These are phyloP conservation scores for Tulasnella sp. DNA, from an alignment of 768 basidiomycete genomes.

Conservation along the genomic window DNA sequence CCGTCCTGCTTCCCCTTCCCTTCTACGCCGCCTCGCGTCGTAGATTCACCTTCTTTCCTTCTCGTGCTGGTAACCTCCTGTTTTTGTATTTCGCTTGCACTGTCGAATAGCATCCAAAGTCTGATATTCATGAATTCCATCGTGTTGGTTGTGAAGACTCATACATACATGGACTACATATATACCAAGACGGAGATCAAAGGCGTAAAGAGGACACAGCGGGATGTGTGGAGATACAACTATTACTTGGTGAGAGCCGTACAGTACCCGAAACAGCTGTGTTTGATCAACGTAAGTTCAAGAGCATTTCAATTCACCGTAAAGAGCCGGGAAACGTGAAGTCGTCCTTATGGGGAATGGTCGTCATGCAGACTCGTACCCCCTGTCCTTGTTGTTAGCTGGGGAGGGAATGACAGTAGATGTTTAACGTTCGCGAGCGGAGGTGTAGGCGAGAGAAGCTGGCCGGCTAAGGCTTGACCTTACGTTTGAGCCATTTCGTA, in stretches of 20 bases:
- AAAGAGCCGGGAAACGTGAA: neutral
- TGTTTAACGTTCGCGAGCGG: constrained; percentile 7
- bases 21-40: neutral
- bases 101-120: neutral
- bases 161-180: constrained; percentile 1
- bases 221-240: neutral
- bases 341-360: neutral
- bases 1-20: neutral
- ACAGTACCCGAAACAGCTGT: neutral
- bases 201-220: no score
- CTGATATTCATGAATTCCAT: neutral
- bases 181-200: neutral
- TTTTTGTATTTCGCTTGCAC: neutral
- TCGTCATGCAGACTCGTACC: neutral
- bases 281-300: neutral
- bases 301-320: neutral
- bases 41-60: neutral
- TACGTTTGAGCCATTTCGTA: constrained; percentile 12
- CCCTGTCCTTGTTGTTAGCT: no score
- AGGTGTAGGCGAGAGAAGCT: neutral
- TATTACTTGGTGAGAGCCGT: neutral
- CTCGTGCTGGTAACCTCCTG: neutral
- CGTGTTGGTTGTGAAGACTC: neutral
- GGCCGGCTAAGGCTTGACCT: neutral
- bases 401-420: neutral